Evolutionary conservation across 164 flowering plant genomes (phyloP), one percentile per base, ranked within the genome.

Genomic region (Berberis thunbergii): DNA sequence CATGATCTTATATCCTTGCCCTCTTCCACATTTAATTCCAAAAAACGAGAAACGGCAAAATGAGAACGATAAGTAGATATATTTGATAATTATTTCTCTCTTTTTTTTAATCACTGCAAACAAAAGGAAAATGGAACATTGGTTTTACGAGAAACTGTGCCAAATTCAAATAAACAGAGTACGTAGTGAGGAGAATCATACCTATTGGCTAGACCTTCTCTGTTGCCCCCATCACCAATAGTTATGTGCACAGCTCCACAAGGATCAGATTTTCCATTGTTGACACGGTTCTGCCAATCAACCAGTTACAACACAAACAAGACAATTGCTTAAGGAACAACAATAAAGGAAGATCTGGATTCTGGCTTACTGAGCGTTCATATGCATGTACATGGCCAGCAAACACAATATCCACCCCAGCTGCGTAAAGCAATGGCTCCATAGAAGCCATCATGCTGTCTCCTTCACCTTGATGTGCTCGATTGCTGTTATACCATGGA

Each of bases 381-480:
- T 94, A 94, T 64, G 99, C 99, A 81, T 91, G 98, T 44, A 94
- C 98, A 74, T 94, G 98, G 49, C 98, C 98, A 50, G 96, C 80
- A 62, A 93, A 49, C 68, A 90, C 87, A n/a, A 94, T 43, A 75
- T 94, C 99, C 11, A 83, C 99, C 64, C 86, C 76, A 65, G 96
- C 97, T 61, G 82, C 87, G 75, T 89, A 78, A 61, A 94, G 89
- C 81, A 94, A 76, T 42, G 90, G 86, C 74, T 94, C 99, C 86
- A 94, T 83, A 41, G 84, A 57, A 45, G 79, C 78, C 97, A 81
- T 94, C 99, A 94, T 94, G 38, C 67, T 62, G 46, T 86, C 94
- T 41, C 89, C 97, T 74, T 89, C 99, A 58, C 85, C 84, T 81
- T 82, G 91, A 76, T 91, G 99, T 74, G 97, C 99, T 63, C 66